A percentile compares a stretch with the other conserved stretches of the same genome.
Evolutionary conservation across 371 early-diverging fungal species (phyloP).

Genomic region (Mucor sp.): DNA sequence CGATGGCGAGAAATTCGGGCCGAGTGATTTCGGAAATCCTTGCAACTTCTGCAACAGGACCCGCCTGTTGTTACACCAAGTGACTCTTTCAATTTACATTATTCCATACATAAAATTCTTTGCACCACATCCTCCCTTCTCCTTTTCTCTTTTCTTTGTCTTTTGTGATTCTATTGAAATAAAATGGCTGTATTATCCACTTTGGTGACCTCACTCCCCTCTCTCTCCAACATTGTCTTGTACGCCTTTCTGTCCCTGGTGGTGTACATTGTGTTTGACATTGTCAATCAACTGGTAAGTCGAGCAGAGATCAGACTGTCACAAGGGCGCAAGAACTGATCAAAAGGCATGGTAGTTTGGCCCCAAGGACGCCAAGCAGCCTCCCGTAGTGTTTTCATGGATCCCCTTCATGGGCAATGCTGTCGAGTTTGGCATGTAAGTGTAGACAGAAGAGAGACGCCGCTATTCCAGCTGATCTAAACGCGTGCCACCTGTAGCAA

Average conservation of each 20-base stretch:
- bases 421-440: conserved; percentile 80
- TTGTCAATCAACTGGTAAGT: conserved; percentile 49
- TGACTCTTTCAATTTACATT: conserved; percentile 6
- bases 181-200: conserved; percentile 32
- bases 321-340: too few species aligned
- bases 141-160: not conserved
- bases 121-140: not conserved
- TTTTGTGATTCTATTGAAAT: not conserved
- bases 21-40: not conserved
- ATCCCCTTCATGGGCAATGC: conserved; percentile 93
- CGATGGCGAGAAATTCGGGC: conserved; percentile 3
- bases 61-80: conserved; percentile 14
- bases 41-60: conserved; percentile 17
- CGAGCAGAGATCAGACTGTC: not conserved
- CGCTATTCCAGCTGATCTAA: not conserved
- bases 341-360: conserved; percentile 34
- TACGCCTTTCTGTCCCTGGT: conserved; percentile 36
- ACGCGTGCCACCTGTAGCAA: conserved; percentile 38
- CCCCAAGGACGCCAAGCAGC: conserved; percentile 64
- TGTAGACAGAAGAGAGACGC: not conserved
- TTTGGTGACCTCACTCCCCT: conserved; percentile 18
- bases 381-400: conserved; percentile 85
- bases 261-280: conserved; percentile 38
- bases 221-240: conserved; percentile 19
- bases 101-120: not conserved